Conservation (phyloP, 495 filamentous ascomycete species). For the Lichina pygmaea region DNA sequence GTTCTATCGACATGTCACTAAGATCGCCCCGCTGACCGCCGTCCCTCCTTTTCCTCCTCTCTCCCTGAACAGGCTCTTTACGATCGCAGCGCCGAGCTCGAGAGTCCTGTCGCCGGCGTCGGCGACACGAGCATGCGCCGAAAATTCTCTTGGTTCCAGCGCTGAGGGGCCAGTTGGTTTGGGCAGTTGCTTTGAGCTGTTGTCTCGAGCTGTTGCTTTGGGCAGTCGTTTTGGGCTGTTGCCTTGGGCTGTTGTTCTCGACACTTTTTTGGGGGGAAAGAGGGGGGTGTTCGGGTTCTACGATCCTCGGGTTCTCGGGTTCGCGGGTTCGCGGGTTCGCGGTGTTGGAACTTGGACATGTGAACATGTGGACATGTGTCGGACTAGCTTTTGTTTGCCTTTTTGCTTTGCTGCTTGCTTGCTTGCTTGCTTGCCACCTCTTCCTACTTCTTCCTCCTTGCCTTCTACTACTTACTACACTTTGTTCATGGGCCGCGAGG, state of each 20-base stretch:
- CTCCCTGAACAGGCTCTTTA: conserved; percentile 28
- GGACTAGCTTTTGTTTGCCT: too few relatives aligned
- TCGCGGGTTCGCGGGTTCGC: too few relatives aligned
- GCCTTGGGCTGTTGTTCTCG: neutral
- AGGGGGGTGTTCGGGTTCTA: neutral
- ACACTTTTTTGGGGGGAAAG: neutral
- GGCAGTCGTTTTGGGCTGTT: neutral
- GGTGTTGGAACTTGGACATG: too few relatives aligned
- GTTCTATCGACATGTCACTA: neutral
- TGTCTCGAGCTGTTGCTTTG: neutral
- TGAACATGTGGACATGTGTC: too few relatives aligned
- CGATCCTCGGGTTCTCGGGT: too few relatives aligned
- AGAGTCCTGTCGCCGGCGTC: conserved; percentile 14
- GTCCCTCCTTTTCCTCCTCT: neutral
- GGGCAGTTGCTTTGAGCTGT: neutral
- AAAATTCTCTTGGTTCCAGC: conserved; percentile 30
- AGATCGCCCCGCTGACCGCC: neutral
- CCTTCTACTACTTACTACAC: too few relatives aligned
- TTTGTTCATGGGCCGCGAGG: neutral
- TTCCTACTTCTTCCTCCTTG: too few relatives aligned
- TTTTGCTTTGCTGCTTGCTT: too few relatives aligned
- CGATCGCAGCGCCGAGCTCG: conserved; percentile 27
- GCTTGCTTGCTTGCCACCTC: too few relatives aligned
- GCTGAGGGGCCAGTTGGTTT: conserved; percentile 3
- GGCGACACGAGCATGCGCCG: conserved; percentile 17